These are phyloP conservation scores for Isabelozyma heimii DNA, from an alignment of 805 yeast species.

Conservation along the genomic window DNA sequence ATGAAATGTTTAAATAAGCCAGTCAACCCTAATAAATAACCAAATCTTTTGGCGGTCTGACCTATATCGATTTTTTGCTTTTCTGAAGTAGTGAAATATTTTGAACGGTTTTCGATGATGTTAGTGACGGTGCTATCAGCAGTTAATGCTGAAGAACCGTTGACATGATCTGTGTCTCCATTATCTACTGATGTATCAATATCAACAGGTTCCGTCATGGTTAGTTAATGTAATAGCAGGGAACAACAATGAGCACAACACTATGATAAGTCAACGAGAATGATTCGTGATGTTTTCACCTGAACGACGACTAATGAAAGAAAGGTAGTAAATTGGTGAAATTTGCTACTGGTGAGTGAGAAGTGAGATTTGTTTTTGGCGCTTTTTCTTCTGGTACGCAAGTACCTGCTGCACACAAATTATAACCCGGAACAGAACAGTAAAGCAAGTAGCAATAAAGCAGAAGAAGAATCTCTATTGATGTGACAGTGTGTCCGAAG, in stretches of 20 bases:
- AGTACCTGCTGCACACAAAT: neutral
- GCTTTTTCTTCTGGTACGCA: neutral
- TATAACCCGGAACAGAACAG: neutral
- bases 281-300: neutral
- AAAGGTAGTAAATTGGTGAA: no score
- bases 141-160: neutral
- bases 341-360: neutral
- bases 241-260: neutral
- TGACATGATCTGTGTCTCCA: neutral
- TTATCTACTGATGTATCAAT: neutral
- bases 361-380: neutral
- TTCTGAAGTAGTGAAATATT: conserved; percentile 33
- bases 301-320: neutral
- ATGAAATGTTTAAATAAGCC: conserved; percentile 68
- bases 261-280: no score
- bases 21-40: conserved; percentile 63
- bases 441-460: neutral
- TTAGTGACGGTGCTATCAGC: neutral
- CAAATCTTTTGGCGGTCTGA: conserved; percentile 65
- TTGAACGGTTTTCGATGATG: conserved; percentile 8
- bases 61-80: conserved; percentile 48
- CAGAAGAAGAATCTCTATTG: neutral
- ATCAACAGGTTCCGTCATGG: neutral
- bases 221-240: neutral
- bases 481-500: no score